These are phyloP conservation scores for Akanthomyces muscarius DNA, from an alignment of 2,329 filamentous ascomycete genomes.

Conservation along the genomic window DNA sequence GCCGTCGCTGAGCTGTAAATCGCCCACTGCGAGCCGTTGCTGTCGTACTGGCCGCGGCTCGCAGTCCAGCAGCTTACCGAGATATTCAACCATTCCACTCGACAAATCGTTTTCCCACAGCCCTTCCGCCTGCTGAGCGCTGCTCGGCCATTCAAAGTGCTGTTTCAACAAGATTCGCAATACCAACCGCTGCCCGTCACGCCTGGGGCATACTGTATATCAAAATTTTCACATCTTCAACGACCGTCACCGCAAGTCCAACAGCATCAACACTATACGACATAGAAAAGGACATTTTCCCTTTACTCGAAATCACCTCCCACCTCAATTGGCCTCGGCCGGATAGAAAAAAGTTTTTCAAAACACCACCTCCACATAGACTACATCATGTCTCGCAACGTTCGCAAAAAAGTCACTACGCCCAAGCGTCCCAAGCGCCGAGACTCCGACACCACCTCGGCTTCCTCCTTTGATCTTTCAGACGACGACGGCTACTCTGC, in stretches of 20 bases:
- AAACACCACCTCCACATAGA: constrained; percentile 18
- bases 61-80: constrained; percentile 87
- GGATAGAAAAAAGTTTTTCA: constrained; percentile 11
- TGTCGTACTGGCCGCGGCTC: constrained; percentile 48
- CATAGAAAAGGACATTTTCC: neutral
- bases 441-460: constrained; percentile 46
- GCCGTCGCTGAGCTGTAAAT: constrained; percentile 90
- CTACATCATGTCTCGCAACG: constrained; percentile 49
- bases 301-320: no score
- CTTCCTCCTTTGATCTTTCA: constrained; percentile 55
- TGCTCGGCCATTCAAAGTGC: constrained; percentile 5
- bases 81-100: constrained; percentile 56
- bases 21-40: constrained; percentile 67
- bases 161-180: constrained; percentile 7
- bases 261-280: neutral
- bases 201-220: constrained; percentile 3
- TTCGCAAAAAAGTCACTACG: constrained; percentile 45
- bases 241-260: neutral
- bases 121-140: constrained; percentile 36
- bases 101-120: constrained; percentile 57
- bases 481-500: constrained; percentile 70
- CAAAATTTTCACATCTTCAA: constrained; percentile 2
- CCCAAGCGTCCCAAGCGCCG: constrained; percentile 45
- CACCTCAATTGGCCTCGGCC: neutral
- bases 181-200: constrained; percentile 7